These are phyloP conservation scores for Monoraphidium neglectum DNA, from an alignment of 139 green algal species.

Conservation along the genomic window DNA sequence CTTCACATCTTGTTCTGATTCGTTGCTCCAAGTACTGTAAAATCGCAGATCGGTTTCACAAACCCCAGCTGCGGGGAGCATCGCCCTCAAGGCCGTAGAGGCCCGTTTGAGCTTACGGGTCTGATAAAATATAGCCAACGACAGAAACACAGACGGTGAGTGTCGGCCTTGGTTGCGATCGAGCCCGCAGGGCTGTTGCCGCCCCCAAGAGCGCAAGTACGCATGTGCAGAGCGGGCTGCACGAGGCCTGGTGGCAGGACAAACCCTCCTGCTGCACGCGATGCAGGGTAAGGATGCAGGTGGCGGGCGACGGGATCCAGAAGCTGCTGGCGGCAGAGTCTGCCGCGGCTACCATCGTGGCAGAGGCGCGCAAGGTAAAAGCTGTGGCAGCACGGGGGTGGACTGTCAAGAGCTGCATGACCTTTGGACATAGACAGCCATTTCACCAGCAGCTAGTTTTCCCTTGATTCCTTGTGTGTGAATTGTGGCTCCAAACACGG, in stretches of 20 bases:
- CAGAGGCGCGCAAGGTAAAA: constrained; percentile 74
- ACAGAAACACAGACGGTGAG: no score
- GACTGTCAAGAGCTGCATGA: neutral
- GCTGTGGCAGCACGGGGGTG: constrained; percentile 3
- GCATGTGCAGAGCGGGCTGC: neutral
- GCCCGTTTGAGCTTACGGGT: no score
- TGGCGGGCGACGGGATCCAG: constrained; percentile 87
- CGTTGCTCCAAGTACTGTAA: no score
- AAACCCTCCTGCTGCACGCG: neutral
- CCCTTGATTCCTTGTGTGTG: neutral
- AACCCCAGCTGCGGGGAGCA: no score
- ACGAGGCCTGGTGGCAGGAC: neutral
- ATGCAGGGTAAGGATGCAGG: constrained; percentile 19
- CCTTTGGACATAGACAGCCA: neutral
- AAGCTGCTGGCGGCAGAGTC: constrained; percentile 88
- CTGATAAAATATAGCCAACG: no score
- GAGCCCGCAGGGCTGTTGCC: no score
- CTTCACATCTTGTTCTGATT: no score
- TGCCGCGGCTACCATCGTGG: constrained; percentile 88
- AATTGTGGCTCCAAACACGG: neutral
- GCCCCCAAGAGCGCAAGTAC: no score
- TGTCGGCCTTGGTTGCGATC: no score
- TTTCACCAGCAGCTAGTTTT: neutral
- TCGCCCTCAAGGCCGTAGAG: no score
- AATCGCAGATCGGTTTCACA: no score